These are phyloP conservation scores for Hemileia vastatrix DNA, from an alignment of 1,284 basidiomycete species.

Conservation along the genomic window DNA sequence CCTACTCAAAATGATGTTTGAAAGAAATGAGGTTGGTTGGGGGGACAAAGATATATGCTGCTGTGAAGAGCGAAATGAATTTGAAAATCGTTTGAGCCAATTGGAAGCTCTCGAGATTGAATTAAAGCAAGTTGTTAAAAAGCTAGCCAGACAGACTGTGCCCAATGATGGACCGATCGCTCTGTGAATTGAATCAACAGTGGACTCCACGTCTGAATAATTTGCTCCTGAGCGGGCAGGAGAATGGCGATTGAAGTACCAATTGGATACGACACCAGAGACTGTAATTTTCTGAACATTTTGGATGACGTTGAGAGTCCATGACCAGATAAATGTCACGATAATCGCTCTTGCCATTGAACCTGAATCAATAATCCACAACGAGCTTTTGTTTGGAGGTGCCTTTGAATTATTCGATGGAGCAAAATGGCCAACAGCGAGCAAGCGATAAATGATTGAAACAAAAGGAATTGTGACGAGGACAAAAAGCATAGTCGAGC, in stretches of 20 bases:
- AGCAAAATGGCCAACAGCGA: background rate
- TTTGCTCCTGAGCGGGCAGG: constrained; percentile 1
- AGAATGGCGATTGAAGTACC: constrained; percentile 22
- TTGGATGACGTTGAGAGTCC: constrained; percentile 15
- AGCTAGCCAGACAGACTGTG: constrained; percentile 14
- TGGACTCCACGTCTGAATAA: constrained; percentile 14
- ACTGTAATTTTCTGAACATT: constrained; percentile 15
- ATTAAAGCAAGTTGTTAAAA: constrained; percentile 15
- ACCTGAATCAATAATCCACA: constrained; percentile 6
- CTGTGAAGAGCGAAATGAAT: background rate
- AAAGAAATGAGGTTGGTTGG: background rate
- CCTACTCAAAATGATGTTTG: no score
- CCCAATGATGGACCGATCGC: constrained; percentile 17
- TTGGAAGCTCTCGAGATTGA: constrained; percentile 1
- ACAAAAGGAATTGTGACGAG: constrained; percentile 13
- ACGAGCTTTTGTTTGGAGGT: no score
- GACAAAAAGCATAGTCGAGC: constrained; percentile 12
- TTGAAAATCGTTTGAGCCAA: background rate
- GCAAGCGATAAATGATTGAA: constrained; percentile 2
- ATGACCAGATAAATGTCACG: constrained; percentile 18
- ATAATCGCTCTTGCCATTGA: constrained; percentile 2
- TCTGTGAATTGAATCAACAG: constrained; percentile 12
- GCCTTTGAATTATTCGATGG: no score
- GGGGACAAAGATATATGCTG: background rate
- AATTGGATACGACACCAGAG: constrained; percentile 21